These are phyloP conservation scores for Carex kokanica DNA, from an alignment of 176 grass and related monocot species.

Conservation along the genomic window DNA sequence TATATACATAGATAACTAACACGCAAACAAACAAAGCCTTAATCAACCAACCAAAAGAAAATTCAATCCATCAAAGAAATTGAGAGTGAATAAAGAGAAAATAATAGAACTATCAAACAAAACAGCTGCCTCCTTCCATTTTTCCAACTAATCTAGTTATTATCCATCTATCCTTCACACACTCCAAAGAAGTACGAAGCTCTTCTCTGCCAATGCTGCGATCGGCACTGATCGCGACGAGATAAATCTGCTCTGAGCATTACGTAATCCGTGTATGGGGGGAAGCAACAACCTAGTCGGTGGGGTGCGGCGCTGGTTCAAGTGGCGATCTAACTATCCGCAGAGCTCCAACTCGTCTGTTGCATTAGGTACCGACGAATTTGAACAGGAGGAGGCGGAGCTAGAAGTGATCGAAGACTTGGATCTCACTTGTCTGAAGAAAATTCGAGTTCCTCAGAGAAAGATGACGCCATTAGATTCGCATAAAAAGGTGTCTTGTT, in stretches of 20 bases:
- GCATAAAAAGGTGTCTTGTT: conserved; percentile 16
- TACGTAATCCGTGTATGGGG: conserved; percentile 9
- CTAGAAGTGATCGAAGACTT: conserved; percentile 23
- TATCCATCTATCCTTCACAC: conserved; percentile 12
- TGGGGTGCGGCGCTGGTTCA: conserved; percentile 28
- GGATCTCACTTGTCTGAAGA: conserved; percentile 19
- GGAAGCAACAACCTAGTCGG: conserved; percentile 15
- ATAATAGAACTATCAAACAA: not conserved
- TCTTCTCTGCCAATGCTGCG: not conserved
- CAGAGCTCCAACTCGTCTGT: not conserved
- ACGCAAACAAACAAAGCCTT: conserved; percentile 16
- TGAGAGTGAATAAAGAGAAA: not conserved
- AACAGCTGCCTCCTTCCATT: conserved; percentile 4
- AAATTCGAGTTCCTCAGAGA: conserved; percentile 25
- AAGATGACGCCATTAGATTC: conserved; percentile 13
- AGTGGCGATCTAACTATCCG: conserved; percentile 4
- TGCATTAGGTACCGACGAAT: not conserved
- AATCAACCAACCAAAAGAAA: not conserved
- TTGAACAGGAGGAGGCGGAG: not conserved
- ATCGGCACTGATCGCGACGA: conserved; percentile 2
- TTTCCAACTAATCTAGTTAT: not conserved
- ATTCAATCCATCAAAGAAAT: not conserved
- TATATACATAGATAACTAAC: not conserved
- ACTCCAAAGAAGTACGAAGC: not conserved
- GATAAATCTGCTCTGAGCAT: conserved; percentile 2